Base-by-base conservation (phyloP, 495 filamentous ascomycete species). In the Jackrogersella minutella region DNA sequence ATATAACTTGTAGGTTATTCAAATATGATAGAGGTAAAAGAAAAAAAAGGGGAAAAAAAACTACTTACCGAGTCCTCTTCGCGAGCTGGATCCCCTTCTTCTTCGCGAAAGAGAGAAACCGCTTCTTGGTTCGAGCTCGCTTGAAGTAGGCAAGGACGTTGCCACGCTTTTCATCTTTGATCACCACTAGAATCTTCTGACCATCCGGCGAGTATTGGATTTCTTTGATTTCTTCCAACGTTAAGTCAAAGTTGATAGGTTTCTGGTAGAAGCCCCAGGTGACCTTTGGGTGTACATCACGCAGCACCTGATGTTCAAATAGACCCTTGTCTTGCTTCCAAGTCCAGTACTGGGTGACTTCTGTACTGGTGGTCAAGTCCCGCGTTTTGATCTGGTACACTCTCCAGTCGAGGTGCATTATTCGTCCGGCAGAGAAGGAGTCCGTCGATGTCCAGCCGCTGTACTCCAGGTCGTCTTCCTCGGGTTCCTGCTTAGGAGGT, bases 341-440 rank as follows among this genome's bases (percentile, higher is more conserved):
- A 55, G 80, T 80, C 80, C 80, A 82, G 73, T 83, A 83, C 64
- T 83, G 81, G n/a, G 79, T 82, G 11, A 81, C 74, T 2, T 73
- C 26, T 1, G 69, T 50, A 61, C 76, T 78, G 24, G 73, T 82
- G 2, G 79, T 75, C 17, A 78, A 58, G 9, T 52, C 53, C 30
- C 58, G 62, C 28, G 76, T 77, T 73, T 80, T 80, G 64, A 83
- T 77, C 58, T 82, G 80, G n/a, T 78, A 68, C 6, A 83, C 55
- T 14, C 79, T 76, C 73, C 77, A 83, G 74, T 83, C 81, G 7
- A 74, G 69, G 11, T 73, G 53, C 58, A 73, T 74, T 24, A 83
- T 74, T 34, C 60, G 54, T 21, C 79, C 79, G 7, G 58, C 61
- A 9, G 71, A 75, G 67, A 75, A 78, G 11, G 79, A 79, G 64